Evolutionary conservation across 192 early-diverging fungal genomes (phyloP).

Genomic region (Gonapodya sp.): DNA sequence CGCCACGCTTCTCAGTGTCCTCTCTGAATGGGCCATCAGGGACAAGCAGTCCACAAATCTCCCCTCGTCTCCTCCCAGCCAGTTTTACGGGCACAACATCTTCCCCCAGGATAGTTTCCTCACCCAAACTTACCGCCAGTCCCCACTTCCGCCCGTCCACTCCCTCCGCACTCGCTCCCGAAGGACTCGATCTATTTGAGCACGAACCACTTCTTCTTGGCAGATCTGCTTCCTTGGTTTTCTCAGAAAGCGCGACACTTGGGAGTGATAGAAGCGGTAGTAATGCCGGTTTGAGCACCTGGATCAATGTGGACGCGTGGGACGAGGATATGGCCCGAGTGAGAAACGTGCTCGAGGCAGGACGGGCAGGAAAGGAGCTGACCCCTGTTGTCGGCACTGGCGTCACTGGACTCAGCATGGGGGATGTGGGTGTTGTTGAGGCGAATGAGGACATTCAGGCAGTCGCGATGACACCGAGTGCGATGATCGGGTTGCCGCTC

Average conservation of each 20-base stretch:
- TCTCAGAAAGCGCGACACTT: background rate
- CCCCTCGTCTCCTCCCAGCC: background rate
- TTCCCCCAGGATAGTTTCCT: background rate
- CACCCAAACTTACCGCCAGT: constrained; percentile 1
- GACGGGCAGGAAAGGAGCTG: background rate
- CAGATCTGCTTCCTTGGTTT: background rate
- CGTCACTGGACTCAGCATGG: background rate
- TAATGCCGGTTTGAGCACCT: no score
- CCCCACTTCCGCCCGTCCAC: background rate
- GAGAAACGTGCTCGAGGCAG: background rate
- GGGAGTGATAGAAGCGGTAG: no score
- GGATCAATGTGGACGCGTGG: background rate
- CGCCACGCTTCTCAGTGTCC: no score
- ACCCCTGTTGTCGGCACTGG: background rate
- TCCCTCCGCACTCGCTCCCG: background rate
- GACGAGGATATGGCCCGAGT: background rate
- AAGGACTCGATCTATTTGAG: background rate
- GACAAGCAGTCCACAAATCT: background rate
- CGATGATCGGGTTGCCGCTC: background rate
- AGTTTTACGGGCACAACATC: background rate
- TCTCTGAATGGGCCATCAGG: no score
- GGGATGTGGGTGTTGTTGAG: background rate
- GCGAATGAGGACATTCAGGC: background rate
- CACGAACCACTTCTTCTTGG: background rate
- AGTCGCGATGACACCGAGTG: background rate